Evolutionary conservation across 2,329 filamentous ascomycete species (phyloP).

Genomic region (Exserohilum turcica): DNA sequence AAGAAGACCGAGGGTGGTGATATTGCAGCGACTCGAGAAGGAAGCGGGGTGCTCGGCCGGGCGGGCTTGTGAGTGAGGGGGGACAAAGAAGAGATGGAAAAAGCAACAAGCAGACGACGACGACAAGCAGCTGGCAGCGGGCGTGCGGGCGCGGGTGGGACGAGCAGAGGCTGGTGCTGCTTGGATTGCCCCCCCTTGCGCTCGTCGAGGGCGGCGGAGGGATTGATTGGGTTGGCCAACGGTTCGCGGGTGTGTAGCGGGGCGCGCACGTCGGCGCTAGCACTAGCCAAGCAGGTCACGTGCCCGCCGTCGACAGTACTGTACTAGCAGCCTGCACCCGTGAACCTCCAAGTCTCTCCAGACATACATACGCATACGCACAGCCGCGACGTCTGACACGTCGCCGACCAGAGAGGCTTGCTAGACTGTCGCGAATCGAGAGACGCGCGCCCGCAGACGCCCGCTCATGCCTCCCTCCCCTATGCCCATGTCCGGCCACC

Average conservation of each 20-base stretch:
- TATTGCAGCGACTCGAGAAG: too few species aligned
- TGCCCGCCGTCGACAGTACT: slow-evolving; percentile 1
- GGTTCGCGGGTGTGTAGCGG: slow-evolving; percentile 7
- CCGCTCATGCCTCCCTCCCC: slow-evolving; percentile 23
- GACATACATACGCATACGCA: too few species aligned
- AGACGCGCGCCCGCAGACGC: slow-evolving; percentile 5
- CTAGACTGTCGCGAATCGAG: slow-evolving; percentile 3
- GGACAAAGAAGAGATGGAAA: too few species aligned
- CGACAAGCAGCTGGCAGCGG: too few species aligned
- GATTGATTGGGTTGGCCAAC: slow-evolving; percentile 10
- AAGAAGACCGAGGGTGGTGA: too few species aligned
- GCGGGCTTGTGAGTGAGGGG: too few species aligned
- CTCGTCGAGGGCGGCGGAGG: not conserved
- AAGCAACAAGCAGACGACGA: too few species aligned
- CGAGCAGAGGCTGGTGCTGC: slow-evolving; percentile 11
- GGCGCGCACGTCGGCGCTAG: slow-evolving; percentile 2
- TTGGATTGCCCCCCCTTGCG: slow-evolving; percentile 7
- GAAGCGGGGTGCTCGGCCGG: not conserved
- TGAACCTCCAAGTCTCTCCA: slow-evolving; percentile 29
- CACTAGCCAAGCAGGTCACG: slow-evolving; percentile 6
- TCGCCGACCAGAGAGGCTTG: slow-evolving; percentile 14
- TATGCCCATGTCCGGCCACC: slow-evolving; percentile 37
- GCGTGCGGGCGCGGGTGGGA: not conserved
- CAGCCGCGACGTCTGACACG: slow-evolving; percentile 22
- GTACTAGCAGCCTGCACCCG: slow-evolving; percentile 21